phyloP scores from a whole-genome alignment of 2,329 filamentous ascomycete species.

The Neospermospora avenae region DNA sequence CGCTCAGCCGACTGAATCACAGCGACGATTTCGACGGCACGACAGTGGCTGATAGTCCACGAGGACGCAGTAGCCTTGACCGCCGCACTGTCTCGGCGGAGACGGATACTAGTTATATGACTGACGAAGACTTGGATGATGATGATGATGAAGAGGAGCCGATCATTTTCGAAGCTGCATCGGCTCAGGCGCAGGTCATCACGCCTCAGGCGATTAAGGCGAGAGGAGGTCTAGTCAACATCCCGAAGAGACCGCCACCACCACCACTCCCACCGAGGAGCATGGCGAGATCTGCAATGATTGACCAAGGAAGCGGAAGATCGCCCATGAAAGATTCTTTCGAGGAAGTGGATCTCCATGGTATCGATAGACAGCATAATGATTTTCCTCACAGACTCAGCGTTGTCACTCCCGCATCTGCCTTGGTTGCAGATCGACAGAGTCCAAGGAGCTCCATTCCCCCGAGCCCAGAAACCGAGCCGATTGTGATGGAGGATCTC shows the following conservation, averaged over 20 bases:
- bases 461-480: too few species aligned
- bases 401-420: neutral
- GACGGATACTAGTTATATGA: slow-evolving; percentile 40
- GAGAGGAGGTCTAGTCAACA: slow-evolving; percentile 78
- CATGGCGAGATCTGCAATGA: slow-evolving; percentile 47
- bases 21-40: slow-evolving; percentile 33
- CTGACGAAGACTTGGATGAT: slow-evolving; percentile 41
- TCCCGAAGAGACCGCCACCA: slow-evolving; percentile 75
- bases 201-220: slow-evolving; percentile 49
- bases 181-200: slow-evolving; percentile 54
- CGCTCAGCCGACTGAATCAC: slow-evolving; percentile 33
- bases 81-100: slow-evolving; percentile 35
- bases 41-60: slow-evolving; percentile 35
- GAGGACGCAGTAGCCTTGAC: slow-evolving; percentile 27
- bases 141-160: slow-evolving; percentile 57
- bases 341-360: slow-evolving; percentile 34
- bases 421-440: neutral
- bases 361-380: slow-evolving; percentile 13
- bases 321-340: slow-evolving; percentile 32
- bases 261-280: slow-evolving; percentile 70
- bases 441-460: too few species aligned
- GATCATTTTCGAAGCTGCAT: slow-evolving; percentile 65
- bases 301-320: slow-evolving; percentile 28
- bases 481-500: slow-evolving; percentile 7
- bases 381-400: slow-evolving; percentile 3